Conservation (phyloP, 768 basidiomycete species). For the Mycena pura region DNA sequence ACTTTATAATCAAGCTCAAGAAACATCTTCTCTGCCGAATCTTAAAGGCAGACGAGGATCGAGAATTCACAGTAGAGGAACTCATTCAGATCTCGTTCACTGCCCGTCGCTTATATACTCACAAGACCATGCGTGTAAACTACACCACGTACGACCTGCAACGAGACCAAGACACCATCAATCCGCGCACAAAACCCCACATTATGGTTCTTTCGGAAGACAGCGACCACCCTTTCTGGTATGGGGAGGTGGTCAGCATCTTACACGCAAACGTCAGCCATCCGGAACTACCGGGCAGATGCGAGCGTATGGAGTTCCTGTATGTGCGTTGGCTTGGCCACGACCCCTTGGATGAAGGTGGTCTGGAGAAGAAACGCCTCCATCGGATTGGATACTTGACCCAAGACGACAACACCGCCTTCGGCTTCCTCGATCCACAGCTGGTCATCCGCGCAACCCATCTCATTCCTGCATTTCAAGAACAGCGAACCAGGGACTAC, state of each 20-base stretch:
- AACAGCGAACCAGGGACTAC: slow-evolving; percentile 28
- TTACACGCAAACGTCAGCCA: slow-evolving; percentile 37
- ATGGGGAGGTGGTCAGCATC: slow-evolving; percentile 37
- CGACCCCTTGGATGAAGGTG: background rate
- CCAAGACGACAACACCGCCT: slow-evolving; percentile 31
- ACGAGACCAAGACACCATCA: slow-evolving; percentile 32
- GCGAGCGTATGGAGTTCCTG: slow-evolving; percentile 31
- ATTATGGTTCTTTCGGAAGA: slow-evolving; percentile 40
- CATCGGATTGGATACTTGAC: slow-evolving; percentile 34
- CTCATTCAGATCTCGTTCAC: slow-evolving; percentile 24
- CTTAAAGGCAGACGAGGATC: slow-evolving; percentile 30
- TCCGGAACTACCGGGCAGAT: background rate
- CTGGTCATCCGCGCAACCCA: slow-evolving; percentile 41
- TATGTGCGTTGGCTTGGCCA: slow-evolving; percentile 38
- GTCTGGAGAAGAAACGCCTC: slow-evolving; percentile 17
- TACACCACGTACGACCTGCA: slow-evolving; percentile 45
- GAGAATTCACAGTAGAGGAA: slow-evolving; percentile 19
- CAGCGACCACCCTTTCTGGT: slow-evolving; percentile 36
- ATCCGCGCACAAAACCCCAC: slow-evolving; percentile 39
- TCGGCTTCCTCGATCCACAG: slow-evolving; percentile 43
- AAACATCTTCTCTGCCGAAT: background rate
- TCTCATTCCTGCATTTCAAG: slow-evolving; percentile 40
- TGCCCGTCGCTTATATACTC: slow-evolving; percentile 30
- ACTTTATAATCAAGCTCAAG: background rate
- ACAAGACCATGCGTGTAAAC: slow-evolving; percentile 37